These are phyloP conservation scores for Acer negundo DNA, from an alignment of 345 rosid genomes.

Conservation along the genomic window DNA sequence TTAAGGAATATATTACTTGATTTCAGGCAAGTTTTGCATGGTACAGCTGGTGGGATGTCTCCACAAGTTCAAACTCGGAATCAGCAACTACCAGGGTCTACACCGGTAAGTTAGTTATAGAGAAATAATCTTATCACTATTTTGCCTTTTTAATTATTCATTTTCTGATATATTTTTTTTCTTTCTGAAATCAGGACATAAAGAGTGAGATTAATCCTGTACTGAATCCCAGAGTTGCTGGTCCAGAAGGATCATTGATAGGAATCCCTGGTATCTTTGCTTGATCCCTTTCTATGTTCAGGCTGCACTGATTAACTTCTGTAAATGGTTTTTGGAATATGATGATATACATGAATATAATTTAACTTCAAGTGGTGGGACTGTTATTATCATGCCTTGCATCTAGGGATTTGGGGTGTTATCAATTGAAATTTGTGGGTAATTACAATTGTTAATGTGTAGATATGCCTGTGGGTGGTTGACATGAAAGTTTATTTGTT, in stretches of 20 bases:
- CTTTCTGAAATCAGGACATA: constrained; percentile 66
- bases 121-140: neutral
- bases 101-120: constrained; percentile 51
- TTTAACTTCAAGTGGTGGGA: neutral
- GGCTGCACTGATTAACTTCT: constrained; percentile 13
- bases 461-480: constrained; percentile 17
- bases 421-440: neutral
- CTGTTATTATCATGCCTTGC: neutral
- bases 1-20: constrained; percentile 16
- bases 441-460: neutral
- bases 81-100: constrained; percentile 81
- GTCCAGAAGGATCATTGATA: constrained; percentile 86
- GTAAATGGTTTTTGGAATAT: constrained; percentile 12
- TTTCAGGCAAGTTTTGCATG: constrained; percentile 94
- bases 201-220: constrained; percentile 88
- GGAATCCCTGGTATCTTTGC: constrained; percentile 79
- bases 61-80: constrained; percentile 86
- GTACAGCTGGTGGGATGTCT: constrained; percentile 79
- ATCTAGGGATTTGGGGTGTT: neutral
- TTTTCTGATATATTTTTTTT: constrained; percentile 26
- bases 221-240: constrained; percentile 80
- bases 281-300: constrained; percentile 9
- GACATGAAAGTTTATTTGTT: constrained; percentile 22
- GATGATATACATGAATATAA: constrained; percentile 4
- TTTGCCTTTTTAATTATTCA: constrained; percentile 3